These are phyloP conservation scores for Rosa multiflora DNA, from an alignment of 306 rosid species.

Conservation along the genomic window DNA sequence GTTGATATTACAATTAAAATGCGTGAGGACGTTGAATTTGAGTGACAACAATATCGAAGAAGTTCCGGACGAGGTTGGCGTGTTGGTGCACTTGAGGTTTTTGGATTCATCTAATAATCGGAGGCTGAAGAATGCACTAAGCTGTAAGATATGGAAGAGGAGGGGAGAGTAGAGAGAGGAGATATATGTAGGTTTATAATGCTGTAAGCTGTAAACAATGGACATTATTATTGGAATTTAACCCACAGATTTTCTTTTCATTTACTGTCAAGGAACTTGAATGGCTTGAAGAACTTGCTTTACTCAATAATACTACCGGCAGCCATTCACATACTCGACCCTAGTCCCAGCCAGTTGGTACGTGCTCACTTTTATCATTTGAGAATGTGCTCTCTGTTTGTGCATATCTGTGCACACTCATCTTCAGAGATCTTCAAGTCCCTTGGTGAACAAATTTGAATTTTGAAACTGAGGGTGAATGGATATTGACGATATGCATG, in stretches of 20 bases:
- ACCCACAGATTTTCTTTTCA: slow-evolving; percentile 3
- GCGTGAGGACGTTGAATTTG: slow-evolving; percentile 13
- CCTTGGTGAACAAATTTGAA: background rate
- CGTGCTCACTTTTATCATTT: slow-evolving; percentile 32
- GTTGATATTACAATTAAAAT: background rate
- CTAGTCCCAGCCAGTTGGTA: slow-evolving; percentile 58
- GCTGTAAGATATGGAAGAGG: no score
- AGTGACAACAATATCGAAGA: background rate
- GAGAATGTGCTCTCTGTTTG: slow-evolving; percentile 11
- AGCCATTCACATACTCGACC: slow-evolving; percentile 56
- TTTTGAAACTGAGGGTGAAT: background rate
- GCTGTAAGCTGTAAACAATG: no score
- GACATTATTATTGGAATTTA: no score
- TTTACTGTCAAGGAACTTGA: slow-evolving; percentile 72
- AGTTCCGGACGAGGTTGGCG: background rate
- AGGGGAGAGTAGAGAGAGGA: no score
- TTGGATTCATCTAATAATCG: background rate
- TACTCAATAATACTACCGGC: slow-evolving; percentile 45
- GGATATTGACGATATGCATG: background rate
- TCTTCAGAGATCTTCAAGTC: background rate
- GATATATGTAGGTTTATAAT: no score
- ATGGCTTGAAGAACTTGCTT: slow-evolving; percentile 82
- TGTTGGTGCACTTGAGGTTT: slow-evolving; percentile 3
- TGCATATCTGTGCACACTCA: background rate
- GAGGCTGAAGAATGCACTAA: no score